phyloP scores from a whole-genome alignment of 1,284 basidiomycete species.

The Omphalotus olearius region DNA sequence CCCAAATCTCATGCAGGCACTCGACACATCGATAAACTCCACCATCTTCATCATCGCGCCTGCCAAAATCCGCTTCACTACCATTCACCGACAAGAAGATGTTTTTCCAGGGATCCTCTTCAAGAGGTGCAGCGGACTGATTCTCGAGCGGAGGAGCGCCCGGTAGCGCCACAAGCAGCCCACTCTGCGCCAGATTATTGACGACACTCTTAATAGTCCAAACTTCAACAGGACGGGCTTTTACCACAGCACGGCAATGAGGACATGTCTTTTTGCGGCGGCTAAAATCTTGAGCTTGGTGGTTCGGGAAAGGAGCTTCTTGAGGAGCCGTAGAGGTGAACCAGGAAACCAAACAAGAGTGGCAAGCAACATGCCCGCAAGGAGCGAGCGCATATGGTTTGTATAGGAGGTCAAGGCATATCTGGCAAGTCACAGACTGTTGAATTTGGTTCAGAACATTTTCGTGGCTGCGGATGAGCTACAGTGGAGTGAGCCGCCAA shows the following conservation, averaged over 20 bases:
- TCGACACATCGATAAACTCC: conserved; percentile 69
- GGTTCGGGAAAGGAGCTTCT: conserved; percentile 17
- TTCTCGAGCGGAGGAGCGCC: conserved; percentile 17
- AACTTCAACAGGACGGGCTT: conserved; percentile 62
- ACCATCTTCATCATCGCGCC: conserved; percentile 66
- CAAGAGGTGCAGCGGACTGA: conserved; percentile 2
- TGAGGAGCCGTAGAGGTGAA: conserved; percentile 45
- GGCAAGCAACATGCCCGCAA: conserved; percentile 72
- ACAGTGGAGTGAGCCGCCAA: not conserved
- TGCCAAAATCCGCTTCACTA: conserved; percentile 40
- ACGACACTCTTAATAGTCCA: conserved; percentile 71
- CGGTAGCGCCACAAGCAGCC: conserved; percentile 36
- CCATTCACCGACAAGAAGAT: conserved; percentile 41
- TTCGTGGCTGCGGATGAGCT: conserved; percentile 37
- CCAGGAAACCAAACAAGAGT: conserved; percentile 69
- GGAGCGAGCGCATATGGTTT: conserved; percentile 67
- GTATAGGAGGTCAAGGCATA: conserved; percentile 68
- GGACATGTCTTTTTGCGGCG: conserved; percentile 66
- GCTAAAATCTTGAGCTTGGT: conserved; percentile 11
- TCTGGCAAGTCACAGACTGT: conserved; percentile 66
- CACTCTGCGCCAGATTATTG: conserved; percentile 44
- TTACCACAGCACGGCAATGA: conserved; percentile 60
- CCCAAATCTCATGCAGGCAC: conserved; percentile 73
- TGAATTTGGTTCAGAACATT: conserved; percentile 44
- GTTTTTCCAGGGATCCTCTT: conserved; percentile 55